These are phyloP conservation scores for Arabidopsis lyrata DNA, from an alignment of 441 rosid species.

Conservation along the genomic window DNA sequence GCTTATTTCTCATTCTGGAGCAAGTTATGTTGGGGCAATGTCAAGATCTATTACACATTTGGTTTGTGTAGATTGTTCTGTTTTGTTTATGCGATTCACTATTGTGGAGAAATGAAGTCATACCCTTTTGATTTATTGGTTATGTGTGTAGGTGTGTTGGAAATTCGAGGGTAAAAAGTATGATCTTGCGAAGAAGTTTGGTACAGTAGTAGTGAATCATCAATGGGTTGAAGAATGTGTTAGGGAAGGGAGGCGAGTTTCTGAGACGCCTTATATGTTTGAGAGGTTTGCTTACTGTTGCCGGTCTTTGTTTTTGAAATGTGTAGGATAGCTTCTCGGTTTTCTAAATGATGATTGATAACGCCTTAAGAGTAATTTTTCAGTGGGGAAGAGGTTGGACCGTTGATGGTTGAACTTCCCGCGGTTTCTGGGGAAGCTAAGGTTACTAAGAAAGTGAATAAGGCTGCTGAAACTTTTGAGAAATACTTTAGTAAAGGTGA, in stretches of 20 bases:
- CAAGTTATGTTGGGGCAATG: constrained; percentile 80
- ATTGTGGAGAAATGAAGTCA: background rate
- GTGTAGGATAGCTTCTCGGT: background rate
- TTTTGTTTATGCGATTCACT: background rate
- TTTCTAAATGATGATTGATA: constrained; percentile 2
- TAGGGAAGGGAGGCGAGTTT: constrained; percentile 66
- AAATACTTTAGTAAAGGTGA: constrained; percentile 31
- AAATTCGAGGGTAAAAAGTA: constrained; percentile 81
- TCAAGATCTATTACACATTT: constrained; percentile 76
- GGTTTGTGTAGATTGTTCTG: constrained; percentile 48
- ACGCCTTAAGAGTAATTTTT: constrained; percentile 7
- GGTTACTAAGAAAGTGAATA: constrained; percentile 41
- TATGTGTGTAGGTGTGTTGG: constrained; percentile 75
- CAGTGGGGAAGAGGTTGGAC: constrained; percentile 84
- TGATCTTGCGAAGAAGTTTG: constrained; percentile 66
- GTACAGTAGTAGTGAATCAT: constrained; percentile 69
- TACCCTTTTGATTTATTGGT: constrained; percentile 1
- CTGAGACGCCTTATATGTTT: constrained; percentile 64
- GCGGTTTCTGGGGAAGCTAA: constrained; percentile 35
- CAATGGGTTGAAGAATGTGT: constrained; percentile 88
- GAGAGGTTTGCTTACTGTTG: constrained; percentile 55
- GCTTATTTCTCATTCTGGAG: constrained; percentile 73
- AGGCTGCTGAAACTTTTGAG: constrained; percentile 47
- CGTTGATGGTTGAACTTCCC: constrained; percentile 57
- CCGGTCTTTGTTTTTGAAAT: background rate